Evolutionary conservation across 805 yeast genomes (phyloP).

Genomic region (Candida gorgasii): DNA sequence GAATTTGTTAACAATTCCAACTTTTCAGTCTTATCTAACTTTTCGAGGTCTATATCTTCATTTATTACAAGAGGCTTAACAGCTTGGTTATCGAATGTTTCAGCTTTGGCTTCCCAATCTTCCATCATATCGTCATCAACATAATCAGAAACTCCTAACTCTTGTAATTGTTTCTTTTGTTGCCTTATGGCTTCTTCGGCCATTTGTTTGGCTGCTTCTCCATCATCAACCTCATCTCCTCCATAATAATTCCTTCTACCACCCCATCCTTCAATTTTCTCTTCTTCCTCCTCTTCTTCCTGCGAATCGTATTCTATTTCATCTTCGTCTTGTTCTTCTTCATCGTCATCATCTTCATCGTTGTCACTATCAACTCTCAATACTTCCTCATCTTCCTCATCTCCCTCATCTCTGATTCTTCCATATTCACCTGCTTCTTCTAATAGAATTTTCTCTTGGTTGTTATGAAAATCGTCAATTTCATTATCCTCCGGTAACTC

Average conservation of each 20-base stretch:
- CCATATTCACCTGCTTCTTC: constrained; percentile 55
- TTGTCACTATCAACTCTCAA: constrained; percentile 30
- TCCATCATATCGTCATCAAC: constrained; percentile 73
- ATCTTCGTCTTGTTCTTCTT: constrained; percentile 47
- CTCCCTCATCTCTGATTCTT: constrained; percentile 17
- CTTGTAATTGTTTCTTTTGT: constrained; percentile 73
- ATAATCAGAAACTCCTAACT: constrained; percentile 62
- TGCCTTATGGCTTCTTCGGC: constrained; percentile 86
- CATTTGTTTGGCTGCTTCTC: constrained; percentile 72
- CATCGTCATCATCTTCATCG: constrained; percentile 25
- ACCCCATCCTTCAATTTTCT: constrained; percentile 44
- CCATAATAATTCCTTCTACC: constrained; percentile 54
- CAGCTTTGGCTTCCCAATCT: constrained; percentile 70
- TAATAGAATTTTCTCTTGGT: constrained; percentile 55
- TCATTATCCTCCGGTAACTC: constrained; percentile 54
- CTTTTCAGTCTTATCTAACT: constrained; percentile 54
- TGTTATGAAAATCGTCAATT: constrained; percentile 66
- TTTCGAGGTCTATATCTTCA: constrained; percentile 30
- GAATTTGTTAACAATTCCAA: constrained; percentile 54
- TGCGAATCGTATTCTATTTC: constrained; percentile 38
- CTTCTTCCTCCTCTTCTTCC: constrained; percentile 27
- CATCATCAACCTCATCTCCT: constrained; percentile 69
- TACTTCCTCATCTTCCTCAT: constrained; percentile 49
- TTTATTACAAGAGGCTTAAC: constrained; percentile 30
- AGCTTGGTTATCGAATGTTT: constrained; percentile 39